Base-by-base conservation (phyloP, 768 basidiomycete genomes). In the Leccinum disarticulatum region DNA sequence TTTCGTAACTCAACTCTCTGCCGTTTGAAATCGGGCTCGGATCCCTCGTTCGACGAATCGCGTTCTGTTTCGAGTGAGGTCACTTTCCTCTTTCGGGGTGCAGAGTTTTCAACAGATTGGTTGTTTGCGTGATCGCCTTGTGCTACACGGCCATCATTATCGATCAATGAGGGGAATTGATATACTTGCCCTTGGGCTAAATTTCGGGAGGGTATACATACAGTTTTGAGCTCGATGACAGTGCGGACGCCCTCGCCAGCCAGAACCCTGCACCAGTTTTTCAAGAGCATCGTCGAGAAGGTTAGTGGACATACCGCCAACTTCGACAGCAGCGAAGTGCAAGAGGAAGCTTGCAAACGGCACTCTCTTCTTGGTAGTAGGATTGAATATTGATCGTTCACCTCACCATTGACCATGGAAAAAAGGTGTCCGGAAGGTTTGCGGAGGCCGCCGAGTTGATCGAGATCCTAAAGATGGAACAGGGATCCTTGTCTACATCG, bases 261-360 rank as follows among this genome's bases (percentile, higher is more conserved):
- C 1, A 15, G 41, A 41, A 19, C 38, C 27, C 13, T 35, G 5
- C 13, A 35, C 35, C 5, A 13, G 35, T 35, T 14, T 14, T 13
- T 13, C 35, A 14, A 35, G 35, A 13, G 11, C 33, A 33, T 13
- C 4, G 2, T 33, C 33, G 33, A 14, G 35, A 35, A 35, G 5
- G 35, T 35, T 13, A 35, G 6, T 35, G 35, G 35, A 19, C 31
- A 22, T 48, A 10, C 14, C 41, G 10, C 36, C 41, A 30, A 11
- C 15, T 2, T 22, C 2, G 15, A 25, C 43, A 7, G 14, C 49
- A 10, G 38, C 28, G 8, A 27, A 31, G 5, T 52, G 41, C 19
- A 53, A 36, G 15, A 53, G 31, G 22, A 58, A 51, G 57, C 46
- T 58, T 58, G 30, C 52, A 15, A 19, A 35, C 7, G 6, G 57